phyloP scores from a whole-genome alignment of 192 early-diverging fungal species.

The Pecoramyces ruminantium region DNA sequence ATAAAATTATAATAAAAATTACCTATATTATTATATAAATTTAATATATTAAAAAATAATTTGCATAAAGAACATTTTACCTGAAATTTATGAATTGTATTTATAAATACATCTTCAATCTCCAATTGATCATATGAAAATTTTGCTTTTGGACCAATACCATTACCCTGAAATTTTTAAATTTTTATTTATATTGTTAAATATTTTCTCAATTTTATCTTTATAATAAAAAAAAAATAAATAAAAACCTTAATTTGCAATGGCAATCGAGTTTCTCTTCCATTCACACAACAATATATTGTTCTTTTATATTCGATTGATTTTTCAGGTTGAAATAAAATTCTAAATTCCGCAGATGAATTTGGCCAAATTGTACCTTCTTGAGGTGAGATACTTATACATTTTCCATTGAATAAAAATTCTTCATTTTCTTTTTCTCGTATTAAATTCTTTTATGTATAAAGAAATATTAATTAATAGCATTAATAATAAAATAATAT shows the following conservation, averaged over 20 bases:
- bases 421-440: constrained; percentile 16
- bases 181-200: neutral
- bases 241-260: constrained; percentile 19
- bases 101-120: constrained; percentile 30
- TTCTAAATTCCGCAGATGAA: constrained; percentile 18
- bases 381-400: constrained; percentile 21
- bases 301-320: constrained; percentile 14
- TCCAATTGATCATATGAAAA: constrained; percentile 36
- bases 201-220: no score
- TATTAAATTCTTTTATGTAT: constrained; percentile 10
- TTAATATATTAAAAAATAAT: no score
- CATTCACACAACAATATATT: constrained; percentile 31
- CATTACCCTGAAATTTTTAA: constrained; percentile 19
- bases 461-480: no score
- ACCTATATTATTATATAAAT: no score
- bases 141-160: constrained; percentile 26
- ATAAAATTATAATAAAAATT: no score
- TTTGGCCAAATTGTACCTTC: constrained; percentile 36
- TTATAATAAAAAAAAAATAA: no score
- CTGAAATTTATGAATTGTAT: constrained; percentile 29
- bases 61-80: constrained; percentile 7
- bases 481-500: no score
- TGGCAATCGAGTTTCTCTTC: constrained; percentile 29
- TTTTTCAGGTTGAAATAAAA: constrained; percentile 20
- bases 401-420: constrained; percentile 14